A percentile compares a stretch with the other conserved stretches of the same genome.
Conservation (phyloP, 257 asterid genomes). For the Anisodus tanguticus region DNA sequence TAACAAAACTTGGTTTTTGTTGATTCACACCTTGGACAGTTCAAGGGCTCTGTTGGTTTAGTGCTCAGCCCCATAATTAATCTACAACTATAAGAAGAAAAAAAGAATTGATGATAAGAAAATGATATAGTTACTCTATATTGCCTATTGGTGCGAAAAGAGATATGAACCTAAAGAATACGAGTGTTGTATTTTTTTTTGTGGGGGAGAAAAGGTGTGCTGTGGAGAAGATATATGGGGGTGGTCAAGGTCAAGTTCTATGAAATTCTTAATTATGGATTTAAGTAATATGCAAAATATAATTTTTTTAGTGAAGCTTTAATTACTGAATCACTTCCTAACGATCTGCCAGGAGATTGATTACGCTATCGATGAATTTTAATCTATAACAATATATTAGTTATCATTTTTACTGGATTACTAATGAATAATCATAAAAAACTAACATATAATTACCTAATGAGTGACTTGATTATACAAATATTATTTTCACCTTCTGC, state of each 20-base stretch:
- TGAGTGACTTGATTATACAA: too few relatives aligned
- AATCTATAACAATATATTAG: too few relatives aligned
- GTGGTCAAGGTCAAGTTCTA: neutral
- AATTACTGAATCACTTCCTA: too few relatives aligned
- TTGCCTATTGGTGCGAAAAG: constrained; percentile 28
- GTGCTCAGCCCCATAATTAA: constrained; percentile 43
- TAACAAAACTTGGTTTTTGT: constrained; percentile 71
- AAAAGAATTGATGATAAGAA: neutral
- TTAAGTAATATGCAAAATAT: too few relatives aligned
- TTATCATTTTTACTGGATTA: too few relatives aligned
- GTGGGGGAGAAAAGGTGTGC: constrained; percentile 13
- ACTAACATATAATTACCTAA: too few relatives aligned
- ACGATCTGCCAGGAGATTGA: too few relatives aligned
- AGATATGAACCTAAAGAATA: constrained; percentile 32
- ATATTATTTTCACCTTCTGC: too few relatives aligned
- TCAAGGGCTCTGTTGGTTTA: constrained; percentile 42
- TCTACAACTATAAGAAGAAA: neutral
- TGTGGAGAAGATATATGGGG: constrained; percentile 6
- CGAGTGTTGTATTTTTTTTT: constrained; percentile 29
- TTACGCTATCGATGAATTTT: too few relatives aligned
- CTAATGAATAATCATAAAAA: too few relatives aligned
- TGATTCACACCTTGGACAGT: constrained; percentile 76
- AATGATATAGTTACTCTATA: neutral
- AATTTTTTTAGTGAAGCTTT: too few relatives aligned
- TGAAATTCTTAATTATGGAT: neutral